These are phyloP conservation scores for Eruca vesicaria DNA, from an alignment of 441 rosid species.

Conservation along the genomic window DNA sequence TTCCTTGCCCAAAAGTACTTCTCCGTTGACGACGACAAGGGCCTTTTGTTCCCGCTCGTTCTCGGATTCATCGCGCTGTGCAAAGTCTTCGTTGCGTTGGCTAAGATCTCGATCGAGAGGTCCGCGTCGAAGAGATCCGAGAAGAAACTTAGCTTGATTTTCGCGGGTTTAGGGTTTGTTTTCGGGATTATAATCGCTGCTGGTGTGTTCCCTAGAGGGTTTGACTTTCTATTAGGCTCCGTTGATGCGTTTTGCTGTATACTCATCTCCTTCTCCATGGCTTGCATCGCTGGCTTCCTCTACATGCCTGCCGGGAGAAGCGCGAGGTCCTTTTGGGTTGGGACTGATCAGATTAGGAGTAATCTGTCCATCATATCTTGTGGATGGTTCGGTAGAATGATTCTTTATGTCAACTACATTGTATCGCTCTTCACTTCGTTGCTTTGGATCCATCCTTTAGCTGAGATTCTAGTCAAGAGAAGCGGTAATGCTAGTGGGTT, in stretches of 20 bases:
- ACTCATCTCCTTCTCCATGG: slow-evolving; percentile 52
- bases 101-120: slow-evolving; percentile 61
- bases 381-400: slow-evolving; percentile 73
- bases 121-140: slow-evolving; percentile 87
- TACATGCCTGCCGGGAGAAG: slow-evolving; percentile 76
- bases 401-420: slow-evolving; percentile 50
- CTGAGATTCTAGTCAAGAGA: slow-evolving; percentile 49
- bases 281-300: slow-evolving; percentile 55
- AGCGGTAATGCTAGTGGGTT: slow-evolving; percentile 27
- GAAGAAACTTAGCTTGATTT: slow-evolving; percentile 54
- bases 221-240: slow-evolving; percentile 61
- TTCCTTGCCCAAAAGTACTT: slow-evolving; percentile 45
- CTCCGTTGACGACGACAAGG: slow-evolving; percentile 30
- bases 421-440: slow-evolving; percentile 51
- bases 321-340: slow-evolving; percentile 88
- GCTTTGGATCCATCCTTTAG: slow-evolving; percentile 82
- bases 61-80: slow-evolving; percentile 45
- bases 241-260: slow-evolving; percentile 55
- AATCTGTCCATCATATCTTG: slow-evolving; percentile 64
- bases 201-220: slow-evolving; percentile 41
- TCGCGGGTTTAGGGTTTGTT: slow-evolving; percentile 55
- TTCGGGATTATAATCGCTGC: slow-evolving; percentile 52
- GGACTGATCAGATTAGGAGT: slow-evolving; percentile 77
- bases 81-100: slow-evolving; percentile 50
- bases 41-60: slow-evolving; percentile 54